Evolutionary conservation across 345 rosid genomes (phyloP), one percentile per base, ranked within the genome.

Genomic region (Cochlearia excelsa): DNA sequence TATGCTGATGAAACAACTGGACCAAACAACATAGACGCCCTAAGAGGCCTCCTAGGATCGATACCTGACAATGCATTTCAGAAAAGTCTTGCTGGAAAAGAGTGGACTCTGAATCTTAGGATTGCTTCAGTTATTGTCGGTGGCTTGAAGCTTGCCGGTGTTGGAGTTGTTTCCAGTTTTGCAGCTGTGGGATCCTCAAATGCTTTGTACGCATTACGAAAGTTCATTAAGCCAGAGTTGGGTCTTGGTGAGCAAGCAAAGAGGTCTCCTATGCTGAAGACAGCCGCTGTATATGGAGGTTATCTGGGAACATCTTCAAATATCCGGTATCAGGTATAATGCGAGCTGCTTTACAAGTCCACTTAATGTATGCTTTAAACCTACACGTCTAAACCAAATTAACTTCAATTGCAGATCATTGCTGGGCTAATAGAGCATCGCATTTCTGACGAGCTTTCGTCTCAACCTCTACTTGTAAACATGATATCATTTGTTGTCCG

Each of bases 31-130:
- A 59, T 84, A 56, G 86, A 86, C 52, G 79, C 83, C 48, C 59
- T 88, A 23, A 78, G 76, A 63, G 84, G 95, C 54, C 87, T 88
- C 52, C 82, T 92, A 75, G 90, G 88, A 59, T 84, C 95, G 33
- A 83, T 88, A 60, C 98, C 95, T 28, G 98, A 88, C 59, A 88
- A 86, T 66, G 98, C 98, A 28, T 92, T 92, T 78, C 96, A 88
- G 63, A 92, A 92, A 74, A 83, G 74, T 72, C 80, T 86, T 65
- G 88, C 83, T 37, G 96, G 98, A 64, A 84, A 66, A 69, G 84
- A 86, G 67, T 92, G 93, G 96, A 80, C 76, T 65, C 62, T 82
- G 60, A 79, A 67, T 79, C 96, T 86, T 66, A 76, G 98, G 70
- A 54, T 86, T 54, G 96, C 90, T 68, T 82, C 95, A n/a, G 95